A percentile compares a stretch with the other conserved stretches of the same genome.
Evolutionary conservation across 2,329 filamentous ascomycete species (phyloP).

Genomic region (Chaetomiaceae sp.): DNA sequence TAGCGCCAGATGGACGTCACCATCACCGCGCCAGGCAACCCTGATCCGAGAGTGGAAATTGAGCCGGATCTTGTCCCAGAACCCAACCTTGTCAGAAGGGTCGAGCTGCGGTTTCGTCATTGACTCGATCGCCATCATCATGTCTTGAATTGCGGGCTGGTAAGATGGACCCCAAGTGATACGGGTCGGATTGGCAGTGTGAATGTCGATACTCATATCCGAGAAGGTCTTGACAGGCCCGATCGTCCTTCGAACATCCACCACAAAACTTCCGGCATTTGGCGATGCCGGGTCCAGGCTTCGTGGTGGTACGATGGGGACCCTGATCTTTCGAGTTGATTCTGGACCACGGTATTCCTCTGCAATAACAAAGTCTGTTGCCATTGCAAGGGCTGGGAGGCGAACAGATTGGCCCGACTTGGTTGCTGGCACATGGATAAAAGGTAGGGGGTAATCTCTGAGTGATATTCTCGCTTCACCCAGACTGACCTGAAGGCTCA

Average conservation of each 20-base stretch:
- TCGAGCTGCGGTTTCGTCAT: slow-evolving; percentile 96
- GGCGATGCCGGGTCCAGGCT: slow-evolving; percentile 49
- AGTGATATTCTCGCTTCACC: slow-evolving; percentile 82
- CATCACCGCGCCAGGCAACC: slow-evolving; percentile 89
- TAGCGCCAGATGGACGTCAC: slow-evolving; percentile 87
- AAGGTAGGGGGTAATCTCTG: slow-evolving; percentile 87
- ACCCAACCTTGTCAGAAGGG: slow-evolving; percentile 87
- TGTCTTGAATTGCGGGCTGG: slow-evolving; percentile 95
- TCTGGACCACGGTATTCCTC: slow-evolving; percentile 83
- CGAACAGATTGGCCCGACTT: slow-evolving; percentile 74
- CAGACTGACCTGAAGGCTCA: slow-evolving; percentile 85
- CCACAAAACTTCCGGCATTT: slow-evolving; percentile 64
- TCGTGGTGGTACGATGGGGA: slow-evolving; percentile 74
- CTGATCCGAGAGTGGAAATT: slow-evolving; percentile 89
- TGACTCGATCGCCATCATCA: slow-evolving; percentile 99
- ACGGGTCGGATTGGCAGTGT: slow-evolving; percentile 83
- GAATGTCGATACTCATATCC: slow-evolving; percentile 86
- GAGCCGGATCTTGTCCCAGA: slow-evolving; percentile 97
- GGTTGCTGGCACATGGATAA: slow-evolving; percentile 84
- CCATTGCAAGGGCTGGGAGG: slow-evolving; percentile 75
- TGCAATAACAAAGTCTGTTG: slow-evolving; percentile 89
- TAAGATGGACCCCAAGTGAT: slow-evolving; percentile 98
- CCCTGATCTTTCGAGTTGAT: slow-evolving; percentile 73
- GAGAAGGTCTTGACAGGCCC: slow-evolving; percentile 96
- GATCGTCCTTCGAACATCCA: slow-evolving; percentile 86